phyloP scores from a whole-genome alignment of 768 basidiomycete species.

The Lyophyllum semitale region DNA sequence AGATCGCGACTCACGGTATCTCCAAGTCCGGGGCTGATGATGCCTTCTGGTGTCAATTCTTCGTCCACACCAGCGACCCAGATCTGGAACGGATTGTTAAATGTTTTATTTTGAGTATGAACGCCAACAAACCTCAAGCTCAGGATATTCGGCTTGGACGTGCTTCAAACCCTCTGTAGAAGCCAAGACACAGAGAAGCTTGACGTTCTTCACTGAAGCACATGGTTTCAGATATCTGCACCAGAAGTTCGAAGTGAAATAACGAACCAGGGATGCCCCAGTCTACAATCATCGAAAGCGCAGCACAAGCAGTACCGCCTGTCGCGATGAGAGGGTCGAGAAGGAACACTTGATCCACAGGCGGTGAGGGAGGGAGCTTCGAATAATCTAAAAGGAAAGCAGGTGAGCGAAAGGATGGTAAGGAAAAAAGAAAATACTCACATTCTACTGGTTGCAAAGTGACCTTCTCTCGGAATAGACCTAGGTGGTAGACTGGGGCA shows the following conservation, averaged over 20 bases:
- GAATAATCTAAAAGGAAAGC: constrained; percentile 75
- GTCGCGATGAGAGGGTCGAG: constrained; percentile 94
- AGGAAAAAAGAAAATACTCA: constrained; percentile 30
- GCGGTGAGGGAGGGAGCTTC: constrained; percentile 75
- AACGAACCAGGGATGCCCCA: constrained; percentile 75
- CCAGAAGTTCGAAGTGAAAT: not conserved
- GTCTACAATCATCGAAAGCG: constrained; percentile 80
- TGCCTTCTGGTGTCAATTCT: constrained; percentile 68
- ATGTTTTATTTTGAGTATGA: not conserved
- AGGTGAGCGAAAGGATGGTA: not conserved
- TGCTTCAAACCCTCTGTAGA: constrained; percentile 72
- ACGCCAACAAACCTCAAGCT: constrained; percentile 63
- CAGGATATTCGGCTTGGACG: constrained; percentile 69
- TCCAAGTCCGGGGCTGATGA: constrained; percentile 89
- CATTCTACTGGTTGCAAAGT: constrained; percentile 91
- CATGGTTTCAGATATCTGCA: constrained; percentile 2
- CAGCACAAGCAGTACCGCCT: constrained; percentile 89
- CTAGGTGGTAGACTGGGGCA: constrained; percentile 89
- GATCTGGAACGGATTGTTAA: constrained; percentile 51
- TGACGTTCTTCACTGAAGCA: constrained; percentile 63
- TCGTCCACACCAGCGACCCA: constrained; percentile 86
- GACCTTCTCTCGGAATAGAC: constrained; percentile 85
- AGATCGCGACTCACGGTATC: constrained; percentile 66
- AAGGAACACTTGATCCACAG: constrained; percentile 83
- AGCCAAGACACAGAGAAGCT: constrained; percentile 80